Evolutionary conservation across 2,329 filamentous ascomycete genomes (phyloP).

Genomic region (Trichoderma breve): DNA sequence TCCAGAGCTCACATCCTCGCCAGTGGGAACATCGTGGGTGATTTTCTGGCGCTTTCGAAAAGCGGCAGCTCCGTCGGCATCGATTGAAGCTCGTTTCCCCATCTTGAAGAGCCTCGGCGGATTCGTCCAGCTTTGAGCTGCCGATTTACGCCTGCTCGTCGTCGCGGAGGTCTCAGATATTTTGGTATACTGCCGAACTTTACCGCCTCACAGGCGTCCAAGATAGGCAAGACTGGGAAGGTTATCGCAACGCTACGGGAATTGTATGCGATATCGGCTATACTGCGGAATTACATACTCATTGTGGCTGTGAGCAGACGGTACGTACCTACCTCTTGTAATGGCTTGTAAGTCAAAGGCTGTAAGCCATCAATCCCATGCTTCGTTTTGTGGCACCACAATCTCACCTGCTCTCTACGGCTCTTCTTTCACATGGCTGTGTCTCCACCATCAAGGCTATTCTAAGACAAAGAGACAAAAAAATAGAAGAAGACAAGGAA

Average conservation of each 20-base stretch:
- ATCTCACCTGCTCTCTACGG: background rate
- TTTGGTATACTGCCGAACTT: conserved; percentile 37
- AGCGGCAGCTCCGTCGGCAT: conserved; percentile 40
- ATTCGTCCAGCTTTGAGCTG: conserved; percentile 6
- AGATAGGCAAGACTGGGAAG: conserved; percentile 19
- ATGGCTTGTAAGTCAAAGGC: background rate
- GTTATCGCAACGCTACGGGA: background rate
- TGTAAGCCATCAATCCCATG: background rate
- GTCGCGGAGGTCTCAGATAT: conserved; percentile 27
- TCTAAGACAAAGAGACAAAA: background rate
- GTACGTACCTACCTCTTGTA: background rate
- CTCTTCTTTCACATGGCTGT: background rate
- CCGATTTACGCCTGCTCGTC: conserved; percentile 15
- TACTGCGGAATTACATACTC: background rate
- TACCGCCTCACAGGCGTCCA: conserved; percentile 34
- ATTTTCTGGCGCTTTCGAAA: conserved; percentile 55
- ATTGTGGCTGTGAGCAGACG: background rate
- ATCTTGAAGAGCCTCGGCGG: conserved; percentile 31
- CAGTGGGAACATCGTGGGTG: conserved; percentile 55
- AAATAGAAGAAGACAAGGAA: background rate
- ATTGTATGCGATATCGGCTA: background rate
- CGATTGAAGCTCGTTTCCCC: conserved; percentile 45
- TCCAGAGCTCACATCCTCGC: conserved; percentile 60
- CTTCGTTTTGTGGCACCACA: background rate
- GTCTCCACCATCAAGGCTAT: background rate